Base-by-base conservation (phyloP, 331 rosid genomes). In the Quercus phellos region DNA sequence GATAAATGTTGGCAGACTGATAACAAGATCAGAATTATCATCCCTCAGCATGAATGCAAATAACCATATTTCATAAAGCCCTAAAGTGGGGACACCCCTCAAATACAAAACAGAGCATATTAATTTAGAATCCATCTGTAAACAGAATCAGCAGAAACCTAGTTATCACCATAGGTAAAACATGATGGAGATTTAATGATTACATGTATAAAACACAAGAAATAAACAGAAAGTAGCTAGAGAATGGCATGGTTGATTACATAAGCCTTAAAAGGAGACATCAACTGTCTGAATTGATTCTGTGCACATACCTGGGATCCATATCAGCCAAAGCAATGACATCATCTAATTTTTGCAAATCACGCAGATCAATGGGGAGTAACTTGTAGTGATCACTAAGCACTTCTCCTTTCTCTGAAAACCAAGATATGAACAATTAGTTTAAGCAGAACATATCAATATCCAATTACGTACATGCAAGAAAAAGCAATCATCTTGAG, bases 1-100 rank as follows among this genome's bases (percentile, higher is more conserved):
- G 91, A 95, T 87, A 84, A 95, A 93, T 82, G 99, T 93, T 19
- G 99, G 99, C 97, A 92, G 91, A 82, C 99, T 95, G 98, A 93
- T 84, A 89, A 81, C 74, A 89, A 86, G 75, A 89, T 88, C 87
- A 93, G 97, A 89, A 87, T 66, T 77, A 77, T 79, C 83, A 56
- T 68, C 72, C 80, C 72, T 35, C 67, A 43, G 61, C 73, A 72
- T 6, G 72, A 84, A 83, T 74, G 24, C 58, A 32, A 72, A 55
- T 27, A 51, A 21, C 70, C 46, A 51, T 21, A 76, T 42, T 64
- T 67, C 4, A 18, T 18, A 17, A 30, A 2, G 70, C 50, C 14
- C 17, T 64, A 18, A 30, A 34, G 51, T 18, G 2, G 51, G 71
- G 11, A 8, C 17, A 66, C 22, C 71, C 71, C 71, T 34, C 51